phyloP scores from a whole-genome alignment of 2,329 filamentous ascomycete species.

The Penicillium sp. region DNA sequence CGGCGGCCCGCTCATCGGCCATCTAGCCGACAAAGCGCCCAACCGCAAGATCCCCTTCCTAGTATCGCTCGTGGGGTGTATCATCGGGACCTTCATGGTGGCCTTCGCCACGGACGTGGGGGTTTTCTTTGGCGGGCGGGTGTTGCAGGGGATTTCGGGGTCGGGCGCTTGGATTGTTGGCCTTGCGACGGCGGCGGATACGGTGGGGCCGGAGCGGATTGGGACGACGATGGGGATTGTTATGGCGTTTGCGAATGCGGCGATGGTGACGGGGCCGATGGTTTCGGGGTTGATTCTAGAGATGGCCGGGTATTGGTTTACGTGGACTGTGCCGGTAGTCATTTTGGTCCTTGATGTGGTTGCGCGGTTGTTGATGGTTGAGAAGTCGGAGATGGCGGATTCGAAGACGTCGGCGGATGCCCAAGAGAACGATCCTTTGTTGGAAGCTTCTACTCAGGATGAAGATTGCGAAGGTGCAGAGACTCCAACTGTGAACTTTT shows the following conservation, averaged over 20 bases:
- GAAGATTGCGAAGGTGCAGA: neutral
- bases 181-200: slow-evolving; percentile 33
- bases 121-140: slow-evolving; percentile 29
- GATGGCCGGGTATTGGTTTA: slow-evolving; percentile 34
- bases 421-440: neutral
- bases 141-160: slow-evolving; percentile 34
- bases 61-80: slow-evolving; percentile 26
- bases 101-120: slow-evolving; percentile 25
- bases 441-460: neutral
- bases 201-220: slow-evolving; percentile 27
- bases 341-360: slow-evolving; percentile 33
- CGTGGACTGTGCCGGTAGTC: slow-evolving; percentile 32
- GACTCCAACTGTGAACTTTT: slow-evolving; percentile 16
- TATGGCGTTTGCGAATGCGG: slow-evolving; percentile 30
- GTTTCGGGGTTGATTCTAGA: slow-evolving; percentile 32
- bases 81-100: slow-evolving; percentile 30
- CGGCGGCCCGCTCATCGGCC: slow-evolving; percentile 29
- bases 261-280: slow-evolving; percentile 33
- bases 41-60: slow-evolving; percentile 29
- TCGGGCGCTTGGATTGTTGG: slow-evolving; percentile 38
- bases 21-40: slow-evolving; percentile 32
- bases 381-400: neutral
- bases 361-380: slow-evolving; percentile 5
- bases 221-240: slow-evolving; percentile 31
- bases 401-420: neutral